These are phyloP conservation scores for Psilocybe subaeruginosa DNA, from an alignment of 768 basidiomycete species.

Conservation along the genomic window DNA sequence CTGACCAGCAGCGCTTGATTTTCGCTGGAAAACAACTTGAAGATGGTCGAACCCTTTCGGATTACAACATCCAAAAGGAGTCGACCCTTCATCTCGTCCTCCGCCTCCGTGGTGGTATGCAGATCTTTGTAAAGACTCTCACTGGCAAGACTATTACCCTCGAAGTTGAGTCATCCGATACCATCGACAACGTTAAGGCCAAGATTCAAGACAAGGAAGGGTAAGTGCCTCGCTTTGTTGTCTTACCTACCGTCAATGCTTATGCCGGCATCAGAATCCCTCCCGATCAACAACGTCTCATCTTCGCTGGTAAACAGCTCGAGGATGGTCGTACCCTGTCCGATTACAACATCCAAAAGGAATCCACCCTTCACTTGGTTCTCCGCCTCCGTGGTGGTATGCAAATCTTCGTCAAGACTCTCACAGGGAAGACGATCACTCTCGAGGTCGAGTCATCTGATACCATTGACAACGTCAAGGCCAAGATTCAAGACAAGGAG, in stretches of 20 bases:
- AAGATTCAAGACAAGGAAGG: constrained; percentile 89
- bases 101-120: constrained; percentile 60
- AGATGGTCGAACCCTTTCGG: constrained; percentile 76
- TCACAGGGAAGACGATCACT: constrained; percentile 93
- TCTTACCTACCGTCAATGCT: constrained; percentile 8
- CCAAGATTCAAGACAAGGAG: constrained; percentile 95
- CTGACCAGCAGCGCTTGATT: constrained; percentile 79
- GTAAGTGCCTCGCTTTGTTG: constrained; percentile 24
- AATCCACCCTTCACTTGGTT: constrained; percentile 88
- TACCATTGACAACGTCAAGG: constrained; percentile 87
- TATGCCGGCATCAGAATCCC: constrained; percentile 51
- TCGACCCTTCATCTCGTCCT: constrained; percentile 60
- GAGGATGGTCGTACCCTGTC: constrained; percentile 92
- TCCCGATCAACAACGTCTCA: constrained; percentile 93
- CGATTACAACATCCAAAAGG: constrained; percentile 95
- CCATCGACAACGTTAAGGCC: constrained; percentile 78
- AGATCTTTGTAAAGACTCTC: constrained; percentile 88
- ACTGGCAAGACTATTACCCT: constrained; percentile 93
- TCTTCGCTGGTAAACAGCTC: constrained; percentile 95
- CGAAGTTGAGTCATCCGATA: constrained; percentile 80
- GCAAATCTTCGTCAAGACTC: constrained; percentile 83
- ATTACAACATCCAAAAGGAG: constrained; percentile 72
- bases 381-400: constrained; percentile 92
- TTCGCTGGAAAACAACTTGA: constrained; percentile 86
- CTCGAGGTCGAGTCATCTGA: constrained; percentile 87